Conservation (phyloP, 2,329 filamentous ascomycete genomes). For the Pseudomassariella vexata region DNA sequence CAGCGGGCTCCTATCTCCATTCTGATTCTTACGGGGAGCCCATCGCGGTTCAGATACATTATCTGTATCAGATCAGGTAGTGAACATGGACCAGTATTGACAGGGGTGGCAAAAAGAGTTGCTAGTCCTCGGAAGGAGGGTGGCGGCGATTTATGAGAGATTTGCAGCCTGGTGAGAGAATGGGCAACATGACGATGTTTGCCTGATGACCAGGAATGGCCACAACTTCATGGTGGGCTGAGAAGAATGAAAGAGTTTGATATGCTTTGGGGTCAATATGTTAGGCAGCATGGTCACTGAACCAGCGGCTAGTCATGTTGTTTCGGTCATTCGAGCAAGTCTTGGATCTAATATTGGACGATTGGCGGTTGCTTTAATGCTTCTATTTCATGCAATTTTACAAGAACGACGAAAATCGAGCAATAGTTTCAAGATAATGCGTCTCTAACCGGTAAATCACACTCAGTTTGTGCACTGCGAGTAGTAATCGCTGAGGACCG, state of each 20-base stretch:
- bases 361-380: no score
- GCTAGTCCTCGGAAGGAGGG: conserved; percentile 36
- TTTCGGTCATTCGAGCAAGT: no score
- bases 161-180: conserved; percentile 32
- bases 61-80: conserved; percentile 38
- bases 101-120: conserved; percentile 40
- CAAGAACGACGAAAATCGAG: no score
- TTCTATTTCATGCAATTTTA: no score
- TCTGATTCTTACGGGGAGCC: conserved; percentile 28
- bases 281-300: no score
- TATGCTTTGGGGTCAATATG: conserved; percentile 16
- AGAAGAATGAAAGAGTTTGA: conserved; percentile 13
- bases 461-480: conserved; percentile 3
- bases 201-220: conserved; percentile 26
- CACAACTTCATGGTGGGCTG: conserved; percentile 29
- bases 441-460: no score
- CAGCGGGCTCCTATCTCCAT: conserved; percentile 19
- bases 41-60: conserved; percentile 43
- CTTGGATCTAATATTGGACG: no score
- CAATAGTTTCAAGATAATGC: no score
- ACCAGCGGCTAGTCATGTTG: no score
- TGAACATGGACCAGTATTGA: conserved; percentile 37
- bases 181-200: conserved; percentile 9
- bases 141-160: conserved; percentile 51
- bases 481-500: conserved; percentile 3